Evolutionary conservation across 371 early-diverging fungal species (phyloP).

Genomic region (Parasitella parasitica): DNA sequence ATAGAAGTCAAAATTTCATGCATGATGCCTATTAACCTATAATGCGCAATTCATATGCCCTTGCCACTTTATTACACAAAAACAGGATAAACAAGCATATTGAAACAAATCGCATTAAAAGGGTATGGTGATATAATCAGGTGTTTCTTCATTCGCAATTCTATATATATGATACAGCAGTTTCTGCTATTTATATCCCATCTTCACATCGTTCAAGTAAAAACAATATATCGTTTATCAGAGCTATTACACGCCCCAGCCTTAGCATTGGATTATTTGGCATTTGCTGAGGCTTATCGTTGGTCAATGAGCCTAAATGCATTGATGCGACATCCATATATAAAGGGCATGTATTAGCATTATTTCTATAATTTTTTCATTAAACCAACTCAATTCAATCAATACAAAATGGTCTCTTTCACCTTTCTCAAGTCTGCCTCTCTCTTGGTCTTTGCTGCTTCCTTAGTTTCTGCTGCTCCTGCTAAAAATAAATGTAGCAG

Average conservation of each 20-base stretch:
- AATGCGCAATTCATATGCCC: too few relatives aligned
- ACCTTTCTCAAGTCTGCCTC: background rate
- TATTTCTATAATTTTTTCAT: background rate
- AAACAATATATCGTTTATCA: too few relatives aligned
- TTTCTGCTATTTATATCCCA: background rate
- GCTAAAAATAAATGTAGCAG: constrained; percentile 18
- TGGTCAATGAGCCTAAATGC: background rate
- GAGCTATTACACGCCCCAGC: background rate
- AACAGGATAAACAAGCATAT: background rate
- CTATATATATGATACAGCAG: background rate
- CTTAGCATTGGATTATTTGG: too few relatives aligned
- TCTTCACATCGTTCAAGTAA: background rate
- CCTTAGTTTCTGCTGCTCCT: constrained; percentile 20
- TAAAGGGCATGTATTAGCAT: background rate
- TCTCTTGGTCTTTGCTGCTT: background rate
- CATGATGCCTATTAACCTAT: too few relatives aligned
- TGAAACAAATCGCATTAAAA: background rate
- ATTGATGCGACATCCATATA: background rate
- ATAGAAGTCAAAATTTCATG: too few relatives aligned
- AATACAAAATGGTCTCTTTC: constrained; percentile 6
- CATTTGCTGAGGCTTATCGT: background rate
- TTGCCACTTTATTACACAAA: background rate
- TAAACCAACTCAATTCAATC: background rate
- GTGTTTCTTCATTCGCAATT: background rate
- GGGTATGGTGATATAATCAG: background rate